Conservation (phyloP, 176 grass and related monocot genomes). For the Oryza nivara region DNA sequence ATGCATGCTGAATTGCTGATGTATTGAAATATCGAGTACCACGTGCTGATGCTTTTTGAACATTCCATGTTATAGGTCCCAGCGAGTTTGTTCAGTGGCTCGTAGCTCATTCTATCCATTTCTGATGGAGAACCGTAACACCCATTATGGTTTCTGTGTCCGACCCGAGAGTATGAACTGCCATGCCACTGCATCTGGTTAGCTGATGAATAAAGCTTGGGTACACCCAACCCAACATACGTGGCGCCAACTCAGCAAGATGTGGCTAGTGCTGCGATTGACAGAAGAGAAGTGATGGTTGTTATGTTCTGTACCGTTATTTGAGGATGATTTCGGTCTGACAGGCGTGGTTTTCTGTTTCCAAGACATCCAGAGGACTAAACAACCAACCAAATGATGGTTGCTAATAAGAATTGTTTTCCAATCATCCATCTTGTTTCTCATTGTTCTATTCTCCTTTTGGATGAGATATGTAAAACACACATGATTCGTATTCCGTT, state of each 20-base stretch:
- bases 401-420: conserved; percentile 24
- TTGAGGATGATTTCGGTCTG: background rate
- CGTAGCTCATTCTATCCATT: conserved; percentile 35
- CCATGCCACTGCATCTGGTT: conserved; percentile 1
- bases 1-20: conserved; percentile 4
- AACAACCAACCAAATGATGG: conserved; percentile 10
- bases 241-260: conserved; percentile 8
- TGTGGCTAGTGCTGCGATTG: background rate
- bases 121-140: conserved; percentile 12
- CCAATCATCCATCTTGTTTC: background rate
- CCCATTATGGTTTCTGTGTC: conserved; percentile 14
- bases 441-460: background rate
- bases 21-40: background rate
- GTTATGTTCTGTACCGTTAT: background rate
- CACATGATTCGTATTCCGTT: background rate
- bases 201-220: conserved; percentile 17
- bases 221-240: conserved; percentile 20
- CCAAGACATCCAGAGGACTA: conserved; percentile 1
- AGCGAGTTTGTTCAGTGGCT: conserved; percentile 65
- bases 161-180: background rate
- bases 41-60: conserved; percentile 36
- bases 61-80: conserved; percentile 62
- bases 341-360: conserved; percentile 12
- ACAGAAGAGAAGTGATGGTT: background rate
- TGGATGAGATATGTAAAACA: background rate